Evolutionary conservation across 768 basidiomycete species (phyloP).

Genomic region (Mrakia blollopis): DNA sequence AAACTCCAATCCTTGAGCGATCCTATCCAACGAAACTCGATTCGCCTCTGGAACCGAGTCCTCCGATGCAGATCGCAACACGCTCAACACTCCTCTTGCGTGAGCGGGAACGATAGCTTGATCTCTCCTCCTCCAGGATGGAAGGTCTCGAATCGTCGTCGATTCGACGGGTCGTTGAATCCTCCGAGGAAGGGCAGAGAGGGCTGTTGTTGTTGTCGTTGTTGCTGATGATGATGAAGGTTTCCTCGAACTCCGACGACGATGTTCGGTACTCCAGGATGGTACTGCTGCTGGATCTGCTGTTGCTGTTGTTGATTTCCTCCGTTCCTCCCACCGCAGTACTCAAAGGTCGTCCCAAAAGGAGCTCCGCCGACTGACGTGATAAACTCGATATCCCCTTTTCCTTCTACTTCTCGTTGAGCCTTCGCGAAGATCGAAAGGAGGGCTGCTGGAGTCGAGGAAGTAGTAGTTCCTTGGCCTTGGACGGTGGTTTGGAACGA

Average conservation of each 20-base stretch:
- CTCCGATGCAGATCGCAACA: not conserved
- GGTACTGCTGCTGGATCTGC: not conserved
- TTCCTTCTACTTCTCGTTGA: not conserved
- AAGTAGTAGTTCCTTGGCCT: too few species aligned
- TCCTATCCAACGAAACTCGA: not conserved
- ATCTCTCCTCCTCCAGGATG: not conserved
- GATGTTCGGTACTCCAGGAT: not conserved
- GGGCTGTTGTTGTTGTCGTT: not conserved
- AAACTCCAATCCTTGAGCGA: not conserved
- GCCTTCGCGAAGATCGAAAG: slow-evolving; percentile 12
- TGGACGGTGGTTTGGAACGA: slow-evolving; percentile 1
- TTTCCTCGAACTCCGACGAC: not conserved
- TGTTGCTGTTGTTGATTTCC: not conserved
- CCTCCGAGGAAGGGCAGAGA: too few species aligned
- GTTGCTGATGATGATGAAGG: not conserved
- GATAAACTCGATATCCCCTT: not conserved
- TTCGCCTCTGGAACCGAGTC: slow-evolving; percentile 15
- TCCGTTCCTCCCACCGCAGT: not conserved
- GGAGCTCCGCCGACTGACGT: not conserved
- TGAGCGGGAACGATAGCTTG: not conserved
- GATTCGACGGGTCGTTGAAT: not conserved
- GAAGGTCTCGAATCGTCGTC: not conserved
- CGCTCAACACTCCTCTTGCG: not conserved
- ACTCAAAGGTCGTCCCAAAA: not conserved
- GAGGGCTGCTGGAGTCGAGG: slow-evolving; percentile 3